A percentile compares a stretch with the other conserved stretches of the same genome.
These are phyloP conservation scores for Tulasnella sp. DNA, from an alignment of 768 basidiomycete genomes.

Conservation along the genomic window DNA sequence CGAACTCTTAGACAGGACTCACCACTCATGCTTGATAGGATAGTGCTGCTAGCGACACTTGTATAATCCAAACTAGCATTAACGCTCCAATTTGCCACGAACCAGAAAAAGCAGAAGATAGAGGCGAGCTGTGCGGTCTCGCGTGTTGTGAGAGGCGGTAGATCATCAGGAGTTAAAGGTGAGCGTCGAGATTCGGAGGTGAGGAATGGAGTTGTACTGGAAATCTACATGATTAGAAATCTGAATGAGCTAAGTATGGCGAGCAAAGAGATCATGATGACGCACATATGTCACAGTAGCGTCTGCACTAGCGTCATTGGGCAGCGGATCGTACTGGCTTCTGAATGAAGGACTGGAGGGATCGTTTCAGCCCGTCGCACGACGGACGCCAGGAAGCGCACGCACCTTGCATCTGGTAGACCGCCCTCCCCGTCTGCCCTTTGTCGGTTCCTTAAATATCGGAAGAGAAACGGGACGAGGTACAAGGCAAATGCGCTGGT, in stretches of 20 bases:
- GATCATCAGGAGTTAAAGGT: background rate
- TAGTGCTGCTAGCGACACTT: slow-evolving; percentile 88
- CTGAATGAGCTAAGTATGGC: background rate
- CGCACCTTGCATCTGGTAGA: too few species aligned
- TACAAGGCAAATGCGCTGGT: slow-evolving; percentile 83
- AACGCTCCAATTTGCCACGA: slow-evolving; percentile 85
- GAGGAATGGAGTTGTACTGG: slow-evolving; percentile 10
- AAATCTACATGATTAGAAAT: background rate
- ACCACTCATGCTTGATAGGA: slow-evolving; percentile 86
- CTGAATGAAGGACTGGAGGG: too few species aligned
- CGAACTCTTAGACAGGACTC: too few species aligned
- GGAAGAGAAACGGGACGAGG: slow-evolving; percentile 45
- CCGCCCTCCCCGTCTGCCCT: too few species aligned
- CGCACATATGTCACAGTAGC: background rate
- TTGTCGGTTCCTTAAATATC: too few species aligned
- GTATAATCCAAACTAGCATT: slow-evolving; percentile 80
- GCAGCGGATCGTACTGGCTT: background rate
- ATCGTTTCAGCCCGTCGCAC: background rate
- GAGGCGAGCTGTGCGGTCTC: slow-evolving; percentile 75
- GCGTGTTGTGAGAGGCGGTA: slow-evolving; percentile 41
- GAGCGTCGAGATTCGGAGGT: slow-evolving; percentile 15
- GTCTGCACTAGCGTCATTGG: background rate
- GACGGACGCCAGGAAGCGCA: background rate
- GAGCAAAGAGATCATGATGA: background rate
- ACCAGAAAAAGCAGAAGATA: slow-evolving; percentile 83